Percentiles rank a stretch among this genome's conserved stretches.
These are phyloP conservation scores for Coelastrella sp. DNA, from an alignment of 139 green algal species.

Conservation along the genomic window DNA sequence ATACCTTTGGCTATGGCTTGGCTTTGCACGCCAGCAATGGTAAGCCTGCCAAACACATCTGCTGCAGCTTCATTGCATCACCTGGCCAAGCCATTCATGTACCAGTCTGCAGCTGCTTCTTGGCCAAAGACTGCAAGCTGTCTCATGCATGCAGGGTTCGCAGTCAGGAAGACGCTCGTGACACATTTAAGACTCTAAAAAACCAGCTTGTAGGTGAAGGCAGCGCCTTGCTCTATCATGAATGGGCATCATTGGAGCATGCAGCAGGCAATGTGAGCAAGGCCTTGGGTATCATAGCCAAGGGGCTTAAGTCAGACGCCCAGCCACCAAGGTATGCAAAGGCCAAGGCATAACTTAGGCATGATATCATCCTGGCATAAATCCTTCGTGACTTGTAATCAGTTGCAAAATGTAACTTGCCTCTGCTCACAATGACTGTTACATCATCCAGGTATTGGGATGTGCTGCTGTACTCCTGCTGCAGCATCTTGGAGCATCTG, in stretches of 20 bases:
- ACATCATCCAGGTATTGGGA: too few relatives aligned
- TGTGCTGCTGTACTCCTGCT: background rate
- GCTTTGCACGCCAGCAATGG: slow-evolving; percentile 83
- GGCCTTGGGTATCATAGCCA: slow-evolving; percentile 69
- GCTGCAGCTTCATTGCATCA: background rate
- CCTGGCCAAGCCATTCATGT: background rate
- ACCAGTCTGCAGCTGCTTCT: background rate
- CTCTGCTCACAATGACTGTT: too few relatives aligned
- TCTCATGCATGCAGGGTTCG: background rate
- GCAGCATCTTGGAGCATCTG: slow-evolving; percentile 65
- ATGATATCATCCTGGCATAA: too few relatives aligned
- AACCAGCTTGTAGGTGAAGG: slow-evolving; percentile 74
- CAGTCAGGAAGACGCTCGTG: slow-evolving; percentile 80
- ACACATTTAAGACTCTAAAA: slow-evolving; percentile 91
- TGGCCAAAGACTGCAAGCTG: background rate
- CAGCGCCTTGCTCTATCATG: slow-evolving; percentile 71
- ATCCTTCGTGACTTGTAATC: too few relatives aligned
- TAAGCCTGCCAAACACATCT: slow-evolving; percentile 41
- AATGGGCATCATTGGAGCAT: slow-evolving; percentile 85
- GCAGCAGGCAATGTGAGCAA: slow-evolving; percentile 66
- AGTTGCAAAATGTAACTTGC: too few relatives aligned
- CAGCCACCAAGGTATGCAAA: slow-evolving; percentile 61
- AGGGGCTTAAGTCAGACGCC: slow-evolving; percentile 67
- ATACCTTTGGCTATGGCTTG: slow-evolving; percentile 85
- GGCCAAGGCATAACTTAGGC: background rate